These are phyloP conservation scores for Acacia concinna DNA, from an alignment of 331 rosid species.

Conservation along the genomic window DNA sequence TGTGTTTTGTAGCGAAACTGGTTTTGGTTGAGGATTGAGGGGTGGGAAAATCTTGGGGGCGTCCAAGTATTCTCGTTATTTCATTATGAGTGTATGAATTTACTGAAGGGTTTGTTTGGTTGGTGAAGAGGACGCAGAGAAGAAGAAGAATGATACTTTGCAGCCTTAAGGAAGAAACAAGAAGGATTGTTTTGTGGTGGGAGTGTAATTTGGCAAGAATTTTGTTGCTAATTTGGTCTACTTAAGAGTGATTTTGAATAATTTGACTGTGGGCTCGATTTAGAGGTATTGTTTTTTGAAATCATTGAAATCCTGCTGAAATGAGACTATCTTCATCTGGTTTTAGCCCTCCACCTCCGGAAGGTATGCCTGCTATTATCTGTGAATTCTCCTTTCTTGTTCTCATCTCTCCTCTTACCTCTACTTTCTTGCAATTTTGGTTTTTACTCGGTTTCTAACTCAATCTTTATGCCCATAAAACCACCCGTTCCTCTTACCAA, in stretches of 20 bases:
- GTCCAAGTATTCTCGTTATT: conserved; percentile 1
- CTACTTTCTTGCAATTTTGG: neutral
- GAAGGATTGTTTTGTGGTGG: conserved; percentile 43
- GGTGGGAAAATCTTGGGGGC: conserved; percentile 22
- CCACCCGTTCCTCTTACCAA: neutral
- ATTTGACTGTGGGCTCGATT: conserved; percentile 29
- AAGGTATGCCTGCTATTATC: conserved; percentile 36
- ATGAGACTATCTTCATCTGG: conserved; percentile 50
- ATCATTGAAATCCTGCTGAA: conserved; percentile 25
- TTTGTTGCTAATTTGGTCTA: conserved; percentile 47
- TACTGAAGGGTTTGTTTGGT: conserved; percentile 2
- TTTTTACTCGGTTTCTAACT: neutral
- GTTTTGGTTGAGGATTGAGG: conserved; percentile 44
- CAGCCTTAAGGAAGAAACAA: conserved; percentile 31
- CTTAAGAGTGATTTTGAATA: conserved; percentile 29
- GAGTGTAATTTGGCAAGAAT: conserved; percentile 41
- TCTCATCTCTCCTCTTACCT: neutral
- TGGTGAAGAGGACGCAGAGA: conserved; percentile 31
- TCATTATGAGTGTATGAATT: conserved; percentile 20
- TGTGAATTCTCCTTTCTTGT: conserved; percentile 19
- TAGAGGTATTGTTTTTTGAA: conserved; percentile 26
- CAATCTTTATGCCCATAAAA: neutral
- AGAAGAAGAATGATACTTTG: conserved; percentile 50
- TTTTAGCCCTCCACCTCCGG: conserved; percentile 50
- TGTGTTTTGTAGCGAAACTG: conserved; percentile 36